These are phyloP conservation scores for Fusarium miscanthi DNA, from an alignment of 2,329 filamentous ascomycete genomes.

Conservation along the genomic window DNA sequence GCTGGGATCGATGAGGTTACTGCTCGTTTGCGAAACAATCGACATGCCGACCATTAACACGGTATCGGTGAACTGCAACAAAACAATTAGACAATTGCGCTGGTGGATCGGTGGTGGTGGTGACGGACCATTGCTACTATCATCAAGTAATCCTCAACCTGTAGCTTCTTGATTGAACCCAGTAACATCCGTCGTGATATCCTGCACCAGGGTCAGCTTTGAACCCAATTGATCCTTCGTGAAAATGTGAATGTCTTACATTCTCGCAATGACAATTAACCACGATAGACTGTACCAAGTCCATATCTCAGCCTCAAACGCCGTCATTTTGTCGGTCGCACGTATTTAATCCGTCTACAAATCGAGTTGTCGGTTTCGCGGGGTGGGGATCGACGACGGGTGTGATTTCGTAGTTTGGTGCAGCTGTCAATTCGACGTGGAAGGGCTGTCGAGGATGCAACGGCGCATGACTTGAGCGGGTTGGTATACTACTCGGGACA, in stretches of 20 bases:
- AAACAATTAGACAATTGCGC: not conserved
- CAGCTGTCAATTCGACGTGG: conserved; percentile 14
- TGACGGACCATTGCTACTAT: conserved; percentile 60
- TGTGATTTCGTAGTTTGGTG: not conserved
- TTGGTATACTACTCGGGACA: not conserved
- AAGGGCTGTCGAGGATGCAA: conserved; percentile 23
- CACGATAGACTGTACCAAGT: conserved; percentile 57
- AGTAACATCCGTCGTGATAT: conserved; percentile 54
- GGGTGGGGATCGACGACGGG: conserved; percentile 1
- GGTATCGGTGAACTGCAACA: conserved; percentile 60
- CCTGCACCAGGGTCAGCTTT: conserved; percentile 37
- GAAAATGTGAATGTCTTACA: conserved; percentile 48
- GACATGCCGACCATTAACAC: conserved; percentile 66
- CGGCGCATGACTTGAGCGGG: conserved; percentile 20
- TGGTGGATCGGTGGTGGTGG: not conserved
- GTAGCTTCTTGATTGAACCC: conserved; percentile 61
- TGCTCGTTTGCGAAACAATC: conserved; percentile 65
- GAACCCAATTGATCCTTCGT: not conserved
- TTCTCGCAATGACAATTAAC: conserved; percentile 52
- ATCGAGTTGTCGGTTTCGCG: not conserved
- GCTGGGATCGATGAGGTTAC: conserved; percentile 67
- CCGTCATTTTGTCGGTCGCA: conserved; percentile 43
- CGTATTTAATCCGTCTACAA: not conserved
- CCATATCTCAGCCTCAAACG: conserved; percentile 55
- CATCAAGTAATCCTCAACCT: conserved; percentile 68